Percentiles rank a stretch among this genome's conserved stretches.
Conservation (phyloP, 805 yeast species). For the Komagataella pseudopastoris region DNA sequence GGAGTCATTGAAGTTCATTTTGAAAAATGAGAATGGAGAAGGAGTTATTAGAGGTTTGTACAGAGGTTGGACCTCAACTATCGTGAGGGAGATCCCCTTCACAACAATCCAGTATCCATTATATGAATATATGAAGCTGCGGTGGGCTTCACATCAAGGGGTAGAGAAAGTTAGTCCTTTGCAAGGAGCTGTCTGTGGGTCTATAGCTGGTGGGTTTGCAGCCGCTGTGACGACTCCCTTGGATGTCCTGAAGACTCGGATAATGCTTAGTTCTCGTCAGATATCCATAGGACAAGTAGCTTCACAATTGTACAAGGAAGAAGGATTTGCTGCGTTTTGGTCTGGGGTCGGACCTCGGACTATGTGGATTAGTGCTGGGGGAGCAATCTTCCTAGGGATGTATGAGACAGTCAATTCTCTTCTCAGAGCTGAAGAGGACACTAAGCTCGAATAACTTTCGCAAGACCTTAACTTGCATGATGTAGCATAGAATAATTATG, state of each 20-base stretch:
- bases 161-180: constrained; percentile 37
- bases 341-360: constrained; percentile 93
- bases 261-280: constrained; percentile 57
- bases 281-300: constrained; percentile 35
- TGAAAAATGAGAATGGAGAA: constrained; percentile 59
- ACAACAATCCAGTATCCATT: constrained; percentile 92
- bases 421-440: neutral
- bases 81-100: constrained; percentile 92
- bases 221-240: constrained; percentile 75
- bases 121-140: constrained; percentile 67
- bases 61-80: constrained; percentile 88
- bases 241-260: constrained; percentile 69
- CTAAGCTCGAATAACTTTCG: neutral
- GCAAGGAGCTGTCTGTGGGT: constrained; percentile 78
- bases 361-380: constrained; percentile 96
- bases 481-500: neutral
- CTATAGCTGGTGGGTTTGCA: constrained; percentile 70
- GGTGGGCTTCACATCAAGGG: constrained; percentile 32
- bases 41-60: constrained; percentile 70
- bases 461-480: neutral
- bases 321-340: constrained; percentile 61
- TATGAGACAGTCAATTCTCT: constrained; percentile 58
- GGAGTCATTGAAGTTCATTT: constrained; percentile 49
- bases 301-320: constrained; percentile 43
- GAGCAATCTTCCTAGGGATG: constrained; percentile 91